phyloP scores from a whole-genome alignment of 1,284 basidiomycete species.

The Cutaneotrichosporon mucoides region DNA sequence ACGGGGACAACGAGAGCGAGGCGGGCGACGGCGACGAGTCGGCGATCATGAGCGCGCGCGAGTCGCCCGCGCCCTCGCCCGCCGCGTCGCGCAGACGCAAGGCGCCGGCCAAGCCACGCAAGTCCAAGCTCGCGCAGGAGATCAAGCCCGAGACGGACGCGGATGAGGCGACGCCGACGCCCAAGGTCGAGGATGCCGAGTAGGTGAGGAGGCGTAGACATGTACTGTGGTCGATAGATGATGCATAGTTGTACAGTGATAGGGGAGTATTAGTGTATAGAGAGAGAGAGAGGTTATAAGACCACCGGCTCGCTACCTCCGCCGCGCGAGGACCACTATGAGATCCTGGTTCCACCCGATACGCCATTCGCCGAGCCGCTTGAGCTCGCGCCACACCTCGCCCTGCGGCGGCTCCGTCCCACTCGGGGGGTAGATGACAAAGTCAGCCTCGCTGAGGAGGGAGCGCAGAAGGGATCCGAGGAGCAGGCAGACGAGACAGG shows the following conservation, averaged over 20 bases:
- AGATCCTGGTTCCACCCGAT: conserved; percentile 39
- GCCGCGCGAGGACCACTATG: conserved; percentile 53
- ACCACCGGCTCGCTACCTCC: neutral
- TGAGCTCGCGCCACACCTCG: conserved; percentile 74
- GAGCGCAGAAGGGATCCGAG: conserved; percentile 84
- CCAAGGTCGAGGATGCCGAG: neutral
- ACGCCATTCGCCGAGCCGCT: conserved; percentile 62
- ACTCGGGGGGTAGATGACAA: conserved; percentile 67
- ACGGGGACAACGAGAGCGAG: conserved; percentile 24
- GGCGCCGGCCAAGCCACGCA: conserved; percentile 27
- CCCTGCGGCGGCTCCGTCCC: conserved; percentile 47
- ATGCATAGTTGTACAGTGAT: conserved; percentile 19
- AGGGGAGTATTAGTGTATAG: too few species aligned
- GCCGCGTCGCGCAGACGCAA: conserved; percentile 2
- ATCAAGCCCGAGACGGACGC: conserved; percentile 19
- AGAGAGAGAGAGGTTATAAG: neutral
- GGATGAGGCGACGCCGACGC: neutral
- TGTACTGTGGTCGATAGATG: too few species aligned
- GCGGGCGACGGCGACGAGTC: conserved; percentile 30
- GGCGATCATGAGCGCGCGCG: conserved; percentile 5
- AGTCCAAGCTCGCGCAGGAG: conserved; percentile 44
- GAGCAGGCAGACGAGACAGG: conserved; percentile 82
- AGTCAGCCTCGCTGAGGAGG: conserved; percentile 77
- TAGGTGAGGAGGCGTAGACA: too few species aligned
- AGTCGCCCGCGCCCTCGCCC: conserved; percentile 10